Conservation (phyloP, 306 rosid genomes). For the Myrica gale region DNA sequence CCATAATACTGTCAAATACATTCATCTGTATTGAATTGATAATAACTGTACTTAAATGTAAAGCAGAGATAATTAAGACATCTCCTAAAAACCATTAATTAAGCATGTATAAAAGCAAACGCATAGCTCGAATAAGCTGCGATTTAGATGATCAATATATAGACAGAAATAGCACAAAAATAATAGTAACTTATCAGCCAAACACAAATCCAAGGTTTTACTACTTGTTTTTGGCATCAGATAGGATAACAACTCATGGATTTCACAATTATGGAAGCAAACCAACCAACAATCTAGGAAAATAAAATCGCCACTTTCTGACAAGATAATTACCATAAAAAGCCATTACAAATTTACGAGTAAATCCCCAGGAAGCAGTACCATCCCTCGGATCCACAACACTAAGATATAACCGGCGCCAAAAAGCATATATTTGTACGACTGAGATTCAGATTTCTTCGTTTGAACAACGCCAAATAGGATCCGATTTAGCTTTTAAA, state of each 20-base stretch:
- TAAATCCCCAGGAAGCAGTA: background rate
- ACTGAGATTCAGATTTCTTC: constrained; percentile 13
- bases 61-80: background rate
- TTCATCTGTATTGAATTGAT: constrained; percentile 21
- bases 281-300: background rate
- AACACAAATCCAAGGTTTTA: background rate
- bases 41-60: constrained; percentile 10
- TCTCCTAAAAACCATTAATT: constrained; percentile 12
- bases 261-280: background rate
- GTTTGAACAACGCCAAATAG: constrained; percentile 25
- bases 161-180: background rate
- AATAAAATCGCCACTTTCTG: no score
- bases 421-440: background rate
- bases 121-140: background rate
- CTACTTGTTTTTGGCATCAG: background rate
- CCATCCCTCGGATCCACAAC: background rate
- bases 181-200: background rate
- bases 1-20: constrained; percentile 6
- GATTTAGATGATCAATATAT: constrained; percentile 8
- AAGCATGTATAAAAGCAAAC: background rate
- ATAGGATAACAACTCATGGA: background rate
- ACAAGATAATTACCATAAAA: background rate
- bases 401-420: background rate
- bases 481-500: constrained; percentile 18
- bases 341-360: background rate